A percentile compares a stretch with the other conserved stretches of the same genome.
Evolutionary conservation across 306 rosid species (phyloP).

Genomic region (Hylodesmum podocarpum): DNA sequence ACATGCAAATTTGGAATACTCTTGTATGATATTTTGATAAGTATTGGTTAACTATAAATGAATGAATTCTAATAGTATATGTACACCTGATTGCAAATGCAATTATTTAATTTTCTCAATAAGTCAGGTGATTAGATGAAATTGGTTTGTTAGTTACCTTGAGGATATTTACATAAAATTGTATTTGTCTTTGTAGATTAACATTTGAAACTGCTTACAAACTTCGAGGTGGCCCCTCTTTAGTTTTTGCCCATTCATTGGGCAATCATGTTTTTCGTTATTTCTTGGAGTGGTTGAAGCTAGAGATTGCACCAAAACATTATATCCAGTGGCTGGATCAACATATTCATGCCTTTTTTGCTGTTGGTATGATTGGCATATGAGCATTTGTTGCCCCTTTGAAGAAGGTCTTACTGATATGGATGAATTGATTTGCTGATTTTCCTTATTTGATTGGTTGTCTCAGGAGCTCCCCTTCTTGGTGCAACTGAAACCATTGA

Average conservation of each 20-base stretch:
- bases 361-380: conserved; percentile 75
- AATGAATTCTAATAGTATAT: not conserved
- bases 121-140: conserved; percentile 1
- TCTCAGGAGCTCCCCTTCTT: conserved; percentile 85
- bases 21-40: not conserved
- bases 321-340: conserved; percentile 82
- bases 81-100: not conserved
- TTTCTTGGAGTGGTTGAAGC: conserved; percentile 98
- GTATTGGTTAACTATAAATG: not conserved
- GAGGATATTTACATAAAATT: conserved; percentile 19
- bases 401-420: conserved; percentile 14
- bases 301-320: conserved; percentile 95
- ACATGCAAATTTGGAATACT: not conserved
- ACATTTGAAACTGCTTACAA: conserved; percentile 91
- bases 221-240: conserved; percentile 96
- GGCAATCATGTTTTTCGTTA: conserved; percentile 91
- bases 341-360: conserved; percentile 95
- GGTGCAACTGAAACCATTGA: conserved; percentile 86
- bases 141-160: conserved; percentile 11
- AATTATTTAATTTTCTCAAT: not conserved
- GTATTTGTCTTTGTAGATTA: conserved; percentile 56
- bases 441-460: conserved; percentile 34
- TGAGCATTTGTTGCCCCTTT: conserved; percentile 15
- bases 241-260: conserved; percentile 95
- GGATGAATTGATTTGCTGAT: conserved; percentile 23